A percentile compares a stretch with the other conserved stretches of the same genome.
These are phyloP conservation scores for Telfairia occidentalis DNA, from an alignment of 331 rosid genomes.

Conservation along the genomic window DNA sequence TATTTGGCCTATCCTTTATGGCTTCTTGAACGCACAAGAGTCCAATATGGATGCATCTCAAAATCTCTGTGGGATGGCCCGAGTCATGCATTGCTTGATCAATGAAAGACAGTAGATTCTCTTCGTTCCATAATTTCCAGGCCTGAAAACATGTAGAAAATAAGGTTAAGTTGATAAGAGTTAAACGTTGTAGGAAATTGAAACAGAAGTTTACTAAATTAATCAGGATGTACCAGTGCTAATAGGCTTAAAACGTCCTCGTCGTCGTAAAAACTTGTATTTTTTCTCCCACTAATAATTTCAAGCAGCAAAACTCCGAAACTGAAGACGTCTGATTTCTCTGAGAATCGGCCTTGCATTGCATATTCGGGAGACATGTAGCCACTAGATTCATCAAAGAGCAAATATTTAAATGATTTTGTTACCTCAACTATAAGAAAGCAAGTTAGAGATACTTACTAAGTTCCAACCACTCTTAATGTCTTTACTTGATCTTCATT, in stretches of 20 bases:
- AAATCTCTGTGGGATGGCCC: background rate
- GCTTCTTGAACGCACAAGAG: constrained; percentile 13
- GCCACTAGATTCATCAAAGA: constrained; percentile 23
- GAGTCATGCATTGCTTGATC: constrained; percentile 2
- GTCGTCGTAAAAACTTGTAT: constrained; percentile 9
- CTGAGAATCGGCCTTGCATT: constrained; percentile 39
- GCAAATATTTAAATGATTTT: background rate
- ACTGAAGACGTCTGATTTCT: constrained; percentile 48
- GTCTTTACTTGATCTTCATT: constrained; percentile 19
- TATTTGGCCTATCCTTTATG: constrained; percentile 15
- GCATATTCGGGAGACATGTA: constrained; percentile 61
- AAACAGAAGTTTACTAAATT: background rate
- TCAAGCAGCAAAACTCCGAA: constrained; percentile 46
- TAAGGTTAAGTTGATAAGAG: background rate
- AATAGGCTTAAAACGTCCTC: constrained; percentile 21
- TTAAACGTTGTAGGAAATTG: background rate
- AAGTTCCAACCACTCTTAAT: constrained; percentile 27
- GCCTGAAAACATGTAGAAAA: constrained; percentile 3
- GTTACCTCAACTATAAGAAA: background rate
- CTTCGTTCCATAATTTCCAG: constrained; percentile 20
- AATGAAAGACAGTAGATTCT: background rate
- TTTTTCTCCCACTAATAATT: constrained; percentile 33
- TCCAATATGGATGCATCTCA: background rate
- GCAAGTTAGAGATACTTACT: constrained; percentile 10
- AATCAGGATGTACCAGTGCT: constrained; percentile 23